Percentiles rank a stretch among this genome's conserved stretches.
Conservation (phyloP, 352 stramenopile genomes). For the Globisporangium lucens region DNA sequence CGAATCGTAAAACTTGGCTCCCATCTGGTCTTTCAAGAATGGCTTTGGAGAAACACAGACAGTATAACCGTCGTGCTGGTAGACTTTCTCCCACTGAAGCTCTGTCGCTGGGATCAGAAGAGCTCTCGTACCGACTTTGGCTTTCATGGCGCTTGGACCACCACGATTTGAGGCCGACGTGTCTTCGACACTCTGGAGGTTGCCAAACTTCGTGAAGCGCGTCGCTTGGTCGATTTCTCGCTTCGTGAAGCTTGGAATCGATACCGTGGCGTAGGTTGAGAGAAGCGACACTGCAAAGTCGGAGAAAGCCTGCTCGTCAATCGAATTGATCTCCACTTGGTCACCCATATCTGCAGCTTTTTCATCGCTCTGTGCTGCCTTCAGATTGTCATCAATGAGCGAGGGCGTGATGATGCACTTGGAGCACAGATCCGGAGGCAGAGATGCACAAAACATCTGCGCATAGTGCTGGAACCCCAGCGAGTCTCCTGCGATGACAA, state of each 20-base stretch:
- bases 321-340: neutral
- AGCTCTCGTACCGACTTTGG: constrained; percentile 14
- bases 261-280: constrained; percentile 25
- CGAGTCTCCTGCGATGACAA: constrained; percentile 22
- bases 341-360: neutral
- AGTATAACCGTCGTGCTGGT: constrained; percentile 10
- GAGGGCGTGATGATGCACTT: constrained; percentile 7
- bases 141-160: neutral
- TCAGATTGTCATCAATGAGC: neutral
- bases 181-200: constrained; percentile 12
- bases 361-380: neutral
- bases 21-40: neutral
- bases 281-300: constrained; percentile 30
- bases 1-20: neutral
- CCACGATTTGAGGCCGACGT: neutral
- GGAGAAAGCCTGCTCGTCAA: constrained; percentile 25
- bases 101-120: constrained; percentile 16
- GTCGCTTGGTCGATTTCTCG: constrained; percentile 33
- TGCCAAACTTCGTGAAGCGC: constrained; percentile 26
- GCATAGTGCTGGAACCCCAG: constrained; percentile 10
- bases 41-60: constrained; percentile 15
- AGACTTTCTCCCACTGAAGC: constrained; percentile 13
- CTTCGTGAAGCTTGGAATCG: constrained; percentile 31
- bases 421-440: constrained; percentile 16
- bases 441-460: constrained; percentile 12